Base-by-base conservation (phyloP, 257 asterid species). In the Scutellaria galericulata region DNA sequence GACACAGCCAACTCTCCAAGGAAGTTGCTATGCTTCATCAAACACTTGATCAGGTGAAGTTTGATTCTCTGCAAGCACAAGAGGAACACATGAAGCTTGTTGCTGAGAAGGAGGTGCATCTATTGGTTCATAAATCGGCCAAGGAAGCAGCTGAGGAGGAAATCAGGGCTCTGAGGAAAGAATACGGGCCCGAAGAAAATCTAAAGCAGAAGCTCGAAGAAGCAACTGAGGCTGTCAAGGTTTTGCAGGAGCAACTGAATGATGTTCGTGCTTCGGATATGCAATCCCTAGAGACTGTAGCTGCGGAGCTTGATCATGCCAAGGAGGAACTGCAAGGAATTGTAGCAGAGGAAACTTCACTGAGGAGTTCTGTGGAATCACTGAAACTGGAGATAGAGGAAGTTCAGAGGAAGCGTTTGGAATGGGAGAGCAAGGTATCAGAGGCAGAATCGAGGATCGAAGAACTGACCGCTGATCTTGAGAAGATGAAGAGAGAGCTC, bases 161-260 rank as follows among this genome's bases (percentile, higher is more conserved):
- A 41, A 75, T 88, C 59, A 69, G 66, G 64, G 4, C 67, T n/a
- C 63, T 90, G 67, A 85, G 70, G 46, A 85, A 86, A 47, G 93
- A 80, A 42, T 48, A 59, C 4, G 85, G 76, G 5, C 64, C 77
- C 2, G 83, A 68, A 12, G 87, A 88, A 53, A 71, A 80, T 55
- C 74, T 83, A 0, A 74, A 69, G 14, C 83, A 81, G 66, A 90
- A 86, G 75, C 95, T 90, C 1, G 97, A 92, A 73, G 97, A 75
- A 76, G 69, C 92, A 5, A 85, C 81, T 0, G 90, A 83, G 69
- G 90, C 92, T 0, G 70, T 88, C 61, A 76, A 86, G 55, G 89
- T 86, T 13, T 59, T 95, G 66, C 86, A 81, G 78, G 97, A 91
- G 22, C 97, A 91, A 24, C 79, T 94, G 14, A 69, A 83, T 11